A percentile compares a stretch with the other conserved stretches of the same genome.
Conservation (phyloP, 2,329 filamentous ascomycete species). For the Cladosporium cucumerinum region DNA sequence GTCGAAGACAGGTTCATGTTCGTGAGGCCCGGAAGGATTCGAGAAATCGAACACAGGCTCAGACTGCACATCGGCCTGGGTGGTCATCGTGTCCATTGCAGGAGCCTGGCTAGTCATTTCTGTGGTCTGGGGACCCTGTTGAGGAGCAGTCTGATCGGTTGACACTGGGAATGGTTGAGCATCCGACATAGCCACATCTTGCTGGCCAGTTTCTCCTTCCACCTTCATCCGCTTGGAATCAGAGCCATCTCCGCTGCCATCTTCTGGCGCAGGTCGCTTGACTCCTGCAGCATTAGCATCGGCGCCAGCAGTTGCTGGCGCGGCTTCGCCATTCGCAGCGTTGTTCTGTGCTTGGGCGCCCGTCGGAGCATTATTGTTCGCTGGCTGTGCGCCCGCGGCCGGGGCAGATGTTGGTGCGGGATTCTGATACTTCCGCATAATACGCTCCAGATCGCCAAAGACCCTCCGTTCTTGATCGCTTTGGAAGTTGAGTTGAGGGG, state of each 20-base stretch:
- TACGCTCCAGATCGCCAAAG: slow-evolving; percentile 16
- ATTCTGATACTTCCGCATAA: slow-evolving; percentile 18
- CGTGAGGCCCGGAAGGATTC: background rate
- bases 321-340: background rate
- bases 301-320: background rate
- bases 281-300: background rate
- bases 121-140: background rate
- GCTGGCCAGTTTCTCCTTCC: slow-evolving; percentile 1
- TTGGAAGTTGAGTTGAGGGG: slow-evolving; percentile 2
- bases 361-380: background rate
- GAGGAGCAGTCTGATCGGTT: background rate
- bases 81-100: background rate
- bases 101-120: background rate
- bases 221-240: slow-evolving; percentile 9
- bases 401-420: slow-evolving; percentile 3
- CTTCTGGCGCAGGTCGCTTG: slow-evolving; percentile 8
- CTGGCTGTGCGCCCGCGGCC: background rate
- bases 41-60: slow-evolving; percentile 14
- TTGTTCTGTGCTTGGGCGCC: background rate
- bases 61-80: background rate
- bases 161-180: background rate
- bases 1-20: slow-evolving; percentile 9
- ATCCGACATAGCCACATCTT: background rate
- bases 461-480: slow-evolving; percentile 18
- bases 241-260: background rate